Evolutionary conservation across 129 eudicot species (phyloP), one percentile per base, ranked within the genome.

Genomic region (Tagetes patula): DNA sequence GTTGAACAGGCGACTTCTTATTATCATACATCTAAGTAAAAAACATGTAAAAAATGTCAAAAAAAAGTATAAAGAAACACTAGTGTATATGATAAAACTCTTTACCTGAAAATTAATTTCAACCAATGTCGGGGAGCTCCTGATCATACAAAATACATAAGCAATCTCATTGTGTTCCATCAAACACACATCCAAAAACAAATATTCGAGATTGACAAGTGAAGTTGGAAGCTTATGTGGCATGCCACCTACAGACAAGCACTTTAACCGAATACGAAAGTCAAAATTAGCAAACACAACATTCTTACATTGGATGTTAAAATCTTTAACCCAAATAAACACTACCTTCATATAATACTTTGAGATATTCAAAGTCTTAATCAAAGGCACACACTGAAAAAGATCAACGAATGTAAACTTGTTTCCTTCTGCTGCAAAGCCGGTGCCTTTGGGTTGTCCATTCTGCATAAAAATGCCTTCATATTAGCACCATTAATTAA

Each of bases 171-270:
- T 12, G 10, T 67, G 41, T 20, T 67, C 72, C 27, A 2, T 10
- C n/a, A 31, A 4, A 56, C 56, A 45, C 30, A 67, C 27, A 30
- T 41, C n/a, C 53, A 67, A 1, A 67, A 0, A 13, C 34, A 67
- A 40, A 45, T 45, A 0, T 31, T 67, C 32, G 39, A 67, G 72
- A 47, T 45, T n/a, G 41, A 3, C 39, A 3, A 11, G 39, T 31
- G 72, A 67, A 45, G 72, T 32, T 42, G 56, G 40, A 67, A 67
- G 71, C 56, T 45, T 27, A 27, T 30, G 38, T 9, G 56, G 39
- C 71, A 67, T 45, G n/a, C 27, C 41, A 45, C 71, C 71, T 66
- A 54, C 52, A 43, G 11, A 20, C 53, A 66, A 66, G 71, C 20
- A 66, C 71, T 65, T 40, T 40, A 41, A 67, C 54, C 58, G 40